Percentiles rank a stretch among this genome's conserved stretches.
These are phyloP conservation scores for Cerioporus squamosus DNA, from an alignment of 1,284 basidiomycete species.

Conservation along the genomic window DNA sequence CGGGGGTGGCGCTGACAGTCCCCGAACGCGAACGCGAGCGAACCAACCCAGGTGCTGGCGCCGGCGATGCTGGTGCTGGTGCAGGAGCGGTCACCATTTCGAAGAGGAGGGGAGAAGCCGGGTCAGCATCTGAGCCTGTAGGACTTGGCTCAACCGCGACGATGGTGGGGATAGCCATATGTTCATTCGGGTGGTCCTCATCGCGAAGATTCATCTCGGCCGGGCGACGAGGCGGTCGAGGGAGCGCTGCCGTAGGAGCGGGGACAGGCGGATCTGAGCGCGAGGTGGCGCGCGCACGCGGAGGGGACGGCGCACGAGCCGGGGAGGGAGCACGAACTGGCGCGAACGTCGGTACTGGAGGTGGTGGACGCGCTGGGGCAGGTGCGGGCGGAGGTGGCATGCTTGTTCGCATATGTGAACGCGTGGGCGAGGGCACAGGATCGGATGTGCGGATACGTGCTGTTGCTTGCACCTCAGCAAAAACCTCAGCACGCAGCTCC, in stretches of 20 bases:
- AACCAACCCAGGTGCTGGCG: constrained; percentile 9
- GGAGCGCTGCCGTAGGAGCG: background rate
- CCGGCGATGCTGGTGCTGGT: background rate
- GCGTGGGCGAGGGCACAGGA: background rate
- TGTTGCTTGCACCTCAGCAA: constrained; percentile 4
- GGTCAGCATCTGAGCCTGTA: constrained; percentile 8
- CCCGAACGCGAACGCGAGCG: constrained; percentile 30
- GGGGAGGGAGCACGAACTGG: background rate
- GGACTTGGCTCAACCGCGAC: constrained; percentile 19
- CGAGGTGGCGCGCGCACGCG: background rate
- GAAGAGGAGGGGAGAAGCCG: constrained; percentile 14
- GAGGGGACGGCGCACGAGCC: background rate
- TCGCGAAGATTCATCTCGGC: constrained; percentile 3
- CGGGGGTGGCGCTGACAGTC: constrained; percentile 27
- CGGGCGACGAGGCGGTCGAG: background rate
- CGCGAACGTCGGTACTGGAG: background rate
- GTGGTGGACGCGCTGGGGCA: background rate
- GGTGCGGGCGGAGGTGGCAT: background rate
- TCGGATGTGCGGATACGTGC: background rate
- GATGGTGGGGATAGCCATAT: constrained; percentile 10
- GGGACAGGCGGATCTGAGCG: background rate
- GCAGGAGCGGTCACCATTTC: constrained; percentile 17
- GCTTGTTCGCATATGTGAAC: background rate
- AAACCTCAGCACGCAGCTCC: constrained; percentile 24
- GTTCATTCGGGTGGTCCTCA: background rate